Conservation (phyloP, 805 yeast genomes). For the Metschnikowia cerradonensis region DNA sequence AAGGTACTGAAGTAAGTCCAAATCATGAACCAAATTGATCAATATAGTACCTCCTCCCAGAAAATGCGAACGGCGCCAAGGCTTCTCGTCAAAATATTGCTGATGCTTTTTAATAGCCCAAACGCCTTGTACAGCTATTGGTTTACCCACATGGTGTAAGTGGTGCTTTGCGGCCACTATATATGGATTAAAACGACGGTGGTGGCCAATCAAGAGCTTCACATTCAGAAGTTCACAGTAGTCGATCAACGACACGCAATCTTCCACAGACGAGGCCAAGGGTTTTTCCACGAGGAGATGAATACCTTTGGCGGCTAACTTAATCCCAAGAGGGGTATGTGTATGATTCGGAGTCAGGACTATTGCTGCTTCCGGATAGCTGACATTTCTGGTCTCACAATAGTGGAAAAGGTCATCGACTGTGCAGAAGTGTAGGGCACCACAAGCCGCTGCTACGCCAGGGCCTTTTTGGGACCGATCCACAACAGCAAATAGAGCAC, state of each 20-base stretch:
- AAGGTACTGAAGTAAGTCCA: constrained; percentile 38
- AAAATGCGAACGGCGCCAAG: constrained; percentile 35
- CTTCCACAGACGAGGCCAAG: constrained; percentile 31
- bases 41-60: constrained; percentile 40
- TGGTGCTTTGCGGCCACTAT: constrained; percentile 36
- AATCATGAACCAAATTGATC: constrained; percentile 40
- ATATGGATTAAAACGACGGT: constrained; percentile 40
- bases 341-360: constrained; percentile 42
- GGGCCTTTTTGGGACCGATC: constrained; percentile 24
- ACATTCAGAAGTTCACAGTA: constrained; percentile 24
- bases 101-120: constrained; percentile 38
- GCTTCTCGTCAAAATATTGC: constrained; percentile 31
- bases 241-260: constrained; percentile 30
- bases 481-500: constrained; percentile 23
- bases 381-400: constrained; percentile 16
- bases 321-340: constrained; percentile 31
- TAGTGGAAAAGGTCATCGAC: constrained; percentile 18
- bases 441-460: constrained; percentile 16
- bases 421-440: constrained; percentile 18
- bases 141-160: constrained; percentile 27
- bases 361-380: constrained; percentile 38
- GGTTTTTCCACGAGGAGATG: constrained; percentile 41
- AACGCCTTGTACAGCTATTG: constrained; percentile 38
- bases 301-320: constrained; percentile 33
- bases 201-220: constrained; percentile 39